phyloP scores from a whole-genome alignment of 306 rosid genomes.

The Vigna nakashimae region DNA sequence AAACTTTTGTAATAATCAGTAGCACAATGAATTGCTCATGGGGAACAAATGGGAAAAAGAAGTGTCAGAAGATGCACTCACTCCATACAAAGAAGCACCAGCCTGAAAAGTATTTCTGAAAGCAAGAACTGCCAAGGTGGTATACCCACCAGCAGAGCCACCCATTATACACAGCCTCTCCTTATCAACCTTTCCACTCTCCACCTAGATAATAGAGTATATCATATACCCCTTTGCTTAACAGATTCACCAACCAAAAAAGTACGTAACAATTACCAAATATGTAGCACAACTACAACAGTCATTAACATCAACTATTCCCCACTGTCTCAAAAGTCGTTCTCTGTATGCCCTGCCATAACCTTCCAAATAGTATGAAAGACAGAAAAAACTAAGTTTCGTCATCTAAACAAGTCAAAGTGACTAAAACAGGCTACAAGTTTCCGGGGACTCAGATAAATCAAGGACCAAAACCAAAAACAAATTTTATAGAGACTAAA shows the following conservation, averaged over 20 bases:
- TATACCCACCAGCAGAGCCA: constrained; percentile 97
- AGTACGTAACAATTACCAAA: constrained; percentile 63
- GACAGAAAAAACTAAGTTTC: constrained; percentile 22
- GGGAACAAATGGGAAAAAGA: background rate
- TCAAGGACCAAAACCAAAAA: no score
- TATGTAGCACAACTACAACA: constrained; percentile 92
- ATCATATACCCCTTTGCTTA: constrained; percentile 1
- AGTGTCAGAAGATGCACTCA: constrained; percentile 55
- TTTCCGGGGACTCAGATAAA: no score
- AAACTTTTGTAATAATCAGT: no score
- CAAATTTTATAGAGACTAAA: no score
- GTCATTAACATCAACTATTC: constrained; percentile 95
- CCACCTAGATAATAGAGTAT: constrained; percentile 61
- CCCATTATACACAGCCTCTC: constrained; percentile 88
- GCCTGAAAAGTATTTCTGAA: constrained; percentile 80
- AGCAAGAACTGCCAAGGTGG: constrained; percentile 94
- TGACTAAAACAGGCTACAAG: background rate
- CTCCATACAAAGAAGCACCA: constrained; percentile 93
- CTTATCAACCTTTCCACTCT: constrained; percentile 80
- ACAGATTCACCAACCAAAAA: constrained; percentile 30
- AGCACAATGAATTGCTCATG: background rate
- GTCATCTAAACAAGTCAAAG: background rate
- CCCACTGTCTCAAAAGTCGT: constrained; percentile 87
- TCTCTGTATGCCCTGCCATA: constrained; percentile 94
- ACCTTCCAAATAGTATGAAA: constrained; percentile 55